Evolutionary conservation across 2,329 filamentous ascomycete genomes (phyloP), one percentile per base, ranked within the genome.

Genomic region (Xylariaceae sp.): DNA sequence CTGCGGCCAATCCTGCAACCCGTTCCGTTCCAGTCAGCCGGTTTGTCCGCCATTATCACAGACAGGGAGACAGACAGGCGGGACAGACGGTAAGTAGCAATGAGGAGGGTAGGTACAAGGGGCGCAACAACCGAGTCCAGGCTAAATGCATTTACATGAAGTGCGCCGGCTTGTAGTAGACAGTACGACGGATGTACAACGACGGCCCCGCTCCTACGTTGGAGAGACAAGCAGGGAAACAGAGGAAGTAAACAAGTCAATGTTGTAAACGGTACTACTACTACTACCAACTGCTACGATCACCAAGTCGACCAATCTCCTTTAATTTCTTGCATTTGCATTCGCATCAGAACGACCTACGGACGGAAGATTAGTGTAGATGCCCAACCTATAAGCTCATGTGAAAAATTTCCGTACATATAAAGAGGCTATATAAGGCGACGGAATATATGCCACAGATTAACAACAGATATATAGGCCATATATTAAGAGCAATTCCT

Each of bases 1-100:
- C 70, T 72, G 70, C 70, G 70, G 70, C 70, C 70, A 65, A 64
- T 67, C 65, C 69, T 72, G 70, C 70, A 68, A 67, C 70, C 69
- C 65, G 53, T 35, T 13, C 23, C 13, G 49, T 64, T 64, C 68
- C 68, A 65, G 68, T 62, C 68, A 70, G 69, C 66, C 66, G 70
- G 70, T 68, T 71, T 70, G 66, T 60, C 67, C 66, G 67, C 65
- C 63, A 66, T 61, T 62, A 18, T 49, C 13, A 35, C 18, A 45
- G 37, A 10, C 8, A 13, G 11, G 7, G 3, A 13, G 8, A 42
- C 37, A 13, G 37, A 42, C 37, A 2, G 37, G 8, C 37, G 37
- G 37, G 37, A 30, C 23, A 5, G 23, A 30, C 23, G 23, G 23
- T 30, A 30, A 30, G 23, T 30, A 30, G 23, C 23, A 30, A 30